Evolutionary conservation across 257 asterid genomes (phyloP).

Genomic region (Phtheirospermum japonicum): DNA sequence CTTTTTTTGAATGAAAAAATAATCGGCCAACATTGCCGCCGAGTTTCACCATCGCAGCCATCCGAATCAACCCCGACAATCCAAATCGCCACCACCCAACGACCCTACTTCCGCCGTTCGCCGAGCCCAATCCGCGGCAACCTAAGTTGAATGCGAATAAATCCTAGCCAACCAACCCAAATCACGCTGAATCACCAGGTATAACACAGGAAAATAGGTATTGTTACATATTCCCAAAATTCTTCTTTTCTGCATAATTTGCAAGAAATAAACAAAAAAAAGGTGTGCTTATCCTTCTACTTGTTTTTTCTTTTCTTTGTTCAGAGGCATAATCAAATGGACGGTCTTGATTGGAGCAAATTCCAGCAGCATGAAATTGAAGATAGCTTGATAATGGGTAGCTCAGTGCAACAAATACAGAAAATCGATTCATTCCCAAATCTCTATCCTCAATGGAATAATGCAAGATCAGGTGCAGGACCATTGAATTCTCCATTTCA

Average conservation of each 20-base stretch:
- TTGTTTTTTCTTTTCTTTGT: background rate
- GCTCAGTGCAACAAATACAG: slow-evolving; percentile 23
- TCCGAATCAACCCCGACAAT: no score
- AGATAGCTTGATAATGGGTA: slow-evolving; percentile 28
- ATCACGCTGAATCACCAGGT: no score
- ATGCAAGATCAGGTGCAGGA: slow-evolving; percentile 30
- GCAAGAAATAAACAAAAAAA: background rate
- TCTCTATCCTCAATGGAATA: slow-evolving; percentile 33
- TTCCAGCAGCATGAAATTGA: slow-evolving; percentile 31
- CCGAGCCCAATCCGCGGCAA: no score
- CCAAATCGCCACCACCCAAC: no score
- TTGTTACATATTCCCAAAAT: no score
- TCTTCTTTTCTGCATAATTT: background rate
- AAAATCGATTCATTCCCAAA: slow-evolving; percentile 16
- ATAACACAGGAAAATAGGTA: no score
- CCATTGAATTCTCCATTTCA: slow-evolving; percentile 12
- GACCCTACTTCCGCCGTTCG: no score
- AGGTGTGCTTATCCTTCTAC: background rate
- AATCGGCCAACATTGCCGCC: no score
- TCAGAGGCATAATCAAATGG: slow-evolving; percentile 37
- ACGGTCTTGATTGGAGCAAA: slow-evolving; percentile 50
- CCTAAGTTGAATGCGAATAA: no score
- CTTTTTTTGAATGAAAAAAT: no score
- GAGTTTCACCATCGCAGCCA: no score
- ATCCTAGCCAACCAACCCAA: no score